Evolutionary conservation across 1,284 basidiomycete species (phyloP), one percentile per base, ranked within the genome.

Genomic region (Ustanciosporium gigantosporum): DNA sequence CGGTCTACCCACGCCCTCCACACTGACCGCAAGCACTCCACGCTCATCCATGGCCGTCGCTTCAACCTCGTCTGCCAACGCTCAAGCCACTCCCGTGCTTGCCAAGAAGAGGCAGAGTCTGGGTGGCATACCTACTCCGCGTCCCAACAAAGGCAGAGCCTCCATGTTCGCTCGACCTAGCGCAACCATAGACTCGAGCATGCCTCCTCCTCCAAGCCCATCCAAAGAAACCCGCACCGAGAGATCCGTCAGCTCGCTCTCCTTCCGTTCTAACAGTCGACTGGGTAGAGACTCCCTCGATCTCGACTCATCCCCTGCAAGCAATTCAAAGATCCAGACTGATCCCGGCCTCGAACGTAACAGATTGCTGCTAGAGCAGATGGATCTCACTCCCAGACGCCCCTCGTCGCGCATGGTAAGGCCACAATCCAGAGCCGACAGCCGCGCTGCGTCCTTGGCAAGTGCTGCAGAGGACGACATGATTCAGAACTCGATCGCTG

Each of bases 301-400:
- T 20, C 9, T 46, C 2, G 51, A 56, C 25, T 31, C 32, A 31
- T 62, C 59, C 11, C 59, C 51, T 19, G 27, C 38, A 25, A 25
- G 41, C 25, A 45, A 47, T 0, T 2, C 40, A 9, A 31, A 13
- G 25, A 27, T 39, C 7, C 39, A 39, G 3, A 37, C 43, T 4
- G 57, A 66, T 22, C 46, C 42, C 3, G 62, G 48, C 42, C 47
- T 82, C 74, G 79, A 38, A 80, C 85, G 57, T 73, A 82, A 16
- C 81, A 83, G 17, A 68, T 82, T 29, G 17, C 46, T 68, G 22
- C 45, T 56, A 19, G 66, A 69, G 31, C 52, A 70, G 41, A 66
- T 73, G 53, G 60, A 69, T 24, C 65, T 67, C 19, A 57, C 55
- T 0, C 59, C 64, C 13, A 48, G 47, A 45, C 66, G 61, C 34